Percentiles rank a stretch among this genome's conserved stretches.
These are phyloP conservation scores for Saraca asoca DNA, from an alignment of 331 rosid species.

Conservation along the genomic window DNA sequence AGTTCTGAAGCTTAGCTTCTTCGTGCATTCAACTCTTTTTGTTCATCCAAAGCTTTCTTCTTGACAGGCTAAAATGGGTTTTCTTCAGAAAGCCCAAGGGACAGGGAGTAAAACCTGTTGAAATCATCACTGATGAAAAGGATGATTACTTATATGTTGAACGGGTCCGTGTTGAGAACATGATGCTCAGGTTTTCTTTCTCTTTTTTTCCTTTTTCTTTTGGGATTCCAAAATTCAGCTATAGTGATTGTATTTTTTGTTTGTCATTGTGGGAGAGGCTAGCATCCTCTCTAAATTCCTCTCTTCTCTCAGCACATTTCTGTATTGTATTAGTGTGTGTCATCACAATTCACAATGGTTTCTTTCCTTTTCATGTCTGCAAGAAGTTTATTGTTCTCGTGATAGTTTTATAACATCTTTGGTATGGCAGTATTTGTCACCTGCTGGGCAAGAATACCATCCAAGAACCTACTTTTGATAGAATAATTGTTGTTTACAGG, in stretches of 20 bases:
- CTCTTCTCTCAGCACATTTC: too few species aligned
- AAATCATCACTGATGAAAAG: conserved; percentile 44
- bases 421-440: conserved; percentile 48
- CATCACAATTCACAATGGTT: neutral
- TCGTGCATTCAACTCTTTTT: too few species aligned
- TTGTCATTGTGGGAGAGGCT: too few species aligned
- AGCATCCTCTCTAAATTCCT: too few species aligned
- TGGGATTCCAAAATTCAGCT: neutral
- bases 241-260: too few species aligned
- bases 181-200: conserved; percentile 65
- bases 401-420: conserved; percentile 37
- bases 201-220: conserved; percentile 1
- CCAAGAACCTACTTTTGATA: conserved; percentile 96
- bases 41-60: neutral
- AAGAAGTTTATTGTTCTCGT: conserved; percentile 11
- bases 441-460: conserved; percentile 68
- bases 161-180: conserved; percentile 80
- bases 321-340: too few species aligned
- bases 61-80: conserved; percentile 69
- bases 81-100: conserved; percentile 49
- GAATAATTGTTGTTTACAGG: conserved; percentile 94
- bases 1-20: too few species aligned
- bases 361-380: neutral
- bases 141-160: conserved; percentile 60
- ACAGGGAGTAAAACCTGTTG: conserved; percentile 48